Conservation (phyloP, 2,329 filamentous ascomycete species). For the Graphiopsis chlorocephala region DNA sequence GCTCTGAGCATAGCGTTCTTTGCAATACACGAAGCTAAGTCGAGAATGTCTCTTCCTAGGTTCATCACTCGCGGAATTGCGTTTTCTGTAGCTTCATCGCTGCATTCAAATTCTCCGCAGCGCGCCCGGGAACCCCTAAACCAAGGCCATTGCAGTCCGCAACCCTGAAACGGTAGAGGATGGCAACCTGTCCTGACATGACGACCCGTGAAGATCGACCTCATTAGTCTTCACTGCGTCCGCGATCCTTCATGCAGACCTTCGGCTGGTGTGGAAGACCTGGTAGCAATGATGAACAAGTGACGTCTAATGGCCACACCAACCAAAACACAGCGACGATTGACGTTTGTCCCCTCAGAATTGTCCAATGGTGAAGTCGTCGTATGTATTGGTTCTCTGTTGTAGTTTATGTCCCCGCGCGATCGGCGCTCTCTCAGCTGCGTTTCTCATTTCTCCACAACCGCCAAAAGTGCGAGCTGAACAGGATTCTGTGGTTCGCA, state of each 20-base stretch:
- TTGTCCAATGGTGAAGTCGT: background rate
- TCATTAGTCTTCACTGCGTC: background rate
- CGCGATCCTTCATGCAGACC: background rate
- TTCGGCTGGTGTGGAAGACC: accelerated
- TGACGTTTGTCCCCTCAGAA: background rate
- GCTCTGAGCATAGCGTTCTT: too few species aligned
- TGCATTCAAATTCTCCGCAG: background rate
- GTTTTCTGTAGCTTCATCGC: too few species aligned
- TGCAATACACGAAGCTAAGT: too few species aligned
- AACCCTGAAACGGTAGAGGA: too few species aligned
- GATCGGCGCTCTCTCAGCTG: background rate
- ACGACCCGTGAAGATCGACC: background rate
- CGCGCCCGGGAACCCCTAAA: too few species aligned
- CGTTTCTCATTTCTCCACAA: background rate
- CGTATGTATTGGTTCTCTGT: background rate
- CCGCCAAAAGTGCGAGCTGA: background rate
- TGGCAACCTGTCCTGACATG: background rate
- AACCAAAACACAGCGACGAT: too few species aligned
- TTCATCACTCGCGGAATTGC: too few species aligned
- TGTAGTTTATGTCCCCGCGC: background rate
- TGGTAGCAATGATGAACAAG: background rate
- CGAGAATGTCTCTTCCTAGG: too few species aligned
- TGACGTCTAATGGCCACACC: background rate
- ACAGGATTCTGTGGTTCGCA: background rate
- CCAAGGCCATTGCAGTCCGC: too few species aligned